Evolutionary conservation across 495 filamentous ascomycete species (phyloP), one percentile per base, ranked within the genome.

Genomic region (Filosporella fistucella): DNA sequence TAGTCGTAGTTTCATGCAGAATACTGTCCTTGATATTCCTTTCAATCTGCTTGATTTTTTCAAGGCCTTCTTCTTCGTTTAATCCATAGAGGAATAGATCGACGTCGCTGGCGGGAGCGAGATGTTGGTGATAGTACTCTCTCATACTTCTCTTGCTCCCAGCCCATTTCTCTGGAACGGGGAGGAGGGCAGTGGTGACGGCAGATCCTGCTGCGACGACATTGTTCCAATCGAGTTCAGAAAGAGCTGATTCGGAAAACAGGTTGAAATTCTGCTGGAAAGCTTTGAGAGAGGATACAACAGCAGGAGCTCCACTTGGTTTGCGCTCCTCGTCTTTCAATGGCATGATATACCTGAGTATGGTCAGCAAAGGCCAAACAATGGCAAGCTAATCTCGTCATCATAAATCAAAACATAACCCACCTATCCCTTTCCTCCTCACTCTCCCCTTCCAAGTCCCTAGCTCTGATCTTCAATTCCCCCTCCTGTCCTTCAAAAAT

Each of bases 1-100:
- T 74, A 0, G 83, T 83, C 0, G 85, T 89, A 2, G 80, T 83
- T 61, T 91, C 87, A 16, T 79, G 77, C 18, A 91, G 70, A 46
- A 94, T 80, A 4, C 81, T 76, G 56, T 89, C 80, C 18, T 77
- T 79, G 56, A 94, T 75, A 9, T 65, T 71, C 8, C 66, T 62
- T 52, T 91, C 88, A 55, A 94, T 90, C 42, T 84, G 68, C 54
- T 83, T 80, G 61, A 94, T 90, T 70, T 91, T 91, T 54, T 88
- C 79, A 30, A 89, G 68, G 0, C 84, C 88, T 53, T 88, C 70
- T 40, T 78, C 71, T 51, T 90, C 84, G 21, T 72, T 78, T 54
- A 94, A 68, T 0, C 86, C 87, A 54, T 90, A 88, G 16, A 94
- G 57, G 63, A 91, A 94, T 14, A 94, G 69, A 62, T 94, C 88